Evolutionary conservation across 257 asterid species (phyloP), one percentile per base, ranked within the genome.

Genomic region (Ocimum tenuiflorum): DNA sequence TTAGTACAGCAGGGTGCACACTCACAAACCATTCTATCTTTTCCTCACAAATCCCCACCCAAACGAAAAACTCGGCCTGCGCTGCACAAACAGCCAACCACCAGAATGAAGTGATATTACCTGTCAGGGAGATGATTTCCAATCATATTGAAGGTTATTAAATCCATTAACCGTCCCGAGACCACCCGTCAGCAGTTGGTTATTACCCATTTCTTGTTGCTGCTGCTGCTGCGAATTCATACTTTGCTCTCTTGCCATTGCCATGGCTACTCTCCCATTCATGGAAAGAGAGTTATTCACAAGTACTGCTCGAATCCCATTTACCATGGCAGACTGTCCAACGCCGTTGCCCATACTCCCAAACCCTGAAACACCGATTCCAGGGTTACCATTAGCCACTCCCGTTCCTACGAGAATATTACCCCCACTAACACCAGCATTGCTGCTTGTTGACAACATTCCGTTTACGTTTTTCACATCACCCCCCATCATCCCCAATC

Each of bases 151-250:
- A 73, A 85, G 88, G 75, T 82, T 82, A 42, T 80, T 82, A 19
- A 76, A 90, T 60, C 91, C 86, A 35, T 85, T 82, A 33, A 75
- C 86, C 4, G 89, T 78, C 69, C 95, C 97, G 38, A 86, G 80
- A 46, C 96, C 89, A 67, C 75, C 31, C 2, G 31, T 78, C 45
- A 84, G 85, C 76, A 83, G 69, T 54, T 85, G 96, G 76, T 77
- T 86, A n/a, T n/a, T n/a, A 47, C 95, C 84, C 80, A 85, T 9
- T 70, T 85, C 90, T 63, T 80, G 88, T 55, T 80, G 95, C 45
- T 79, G 88, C 66, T 80, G 88, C 53, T 80, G 95, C 45, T 79
- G 88, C 47, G 80, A 88, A 67, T 73, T 81, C 79, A 74, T 71
- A 71, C 73, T 77, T 72, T 73, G 88, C 0, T 87, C 86, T 23